Conservation (phyloP, 805 yeast species). For the Kluyveromyces dobzhanskii region DNA sequence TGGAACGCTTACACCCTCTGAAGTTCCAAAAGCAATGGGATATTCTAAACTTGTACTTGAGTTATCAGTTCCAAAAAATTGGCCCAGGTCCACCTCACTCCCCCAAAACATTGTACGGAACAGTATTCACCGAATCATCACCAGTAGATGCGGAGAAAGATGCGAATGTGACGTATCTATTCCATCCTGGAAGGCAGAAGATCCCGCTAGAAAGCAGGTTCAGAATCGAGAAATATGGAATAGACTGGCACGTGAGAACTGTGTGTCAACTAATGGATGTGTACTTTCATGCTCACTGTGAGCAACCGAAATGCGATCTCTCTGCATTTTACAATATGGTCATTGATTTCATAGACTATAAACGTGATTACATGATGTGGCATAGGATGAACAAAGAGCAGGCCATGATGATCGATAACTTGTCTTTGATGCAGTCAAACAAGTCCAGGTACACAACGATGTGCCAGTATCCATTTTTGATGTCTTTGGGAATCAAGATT, state of each 20-base stretch:
- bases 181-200: conserved; percentile 1
- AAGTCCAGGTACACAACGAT: conserved; percentile 34
- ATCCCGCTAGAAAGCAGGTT: conserved; percentile 8
- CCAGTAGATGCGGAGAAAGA: neutral
- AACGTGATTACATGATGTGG: conserved; percentile 82
- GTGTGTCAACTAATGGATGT: conserved; percentile 53
- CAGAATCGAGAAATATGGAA: conserved; percentile 44
- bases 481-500: conserved; percentile 77
- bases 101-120: neutral
- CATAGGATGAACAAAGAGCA: conserved; percentile 27
- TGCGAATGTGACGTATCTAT: neutral
- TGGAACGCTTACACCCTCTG: conserved; percentile 23
- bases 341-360: conserved; percentile 71
- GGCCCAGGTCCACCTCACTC: neutral
- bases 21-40: conserved; percentile 51
- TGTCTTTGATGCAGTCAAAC: neutral
- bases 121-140: neutral
- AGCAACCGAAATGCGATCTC: conserved; percentile 25
- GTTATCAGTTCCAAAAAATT: conserved; percentile 47
- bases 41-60: conserved; percentile 63
- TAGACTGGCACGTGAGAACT: conserved; percentile 73
- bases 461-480: conserved; percentile 76
- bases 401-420: conserved; percentile 13
- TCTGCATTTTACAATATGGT: conserved; percentile 58
- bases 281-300: conserved; percentile 46